Base-by-base conservation (phyloP, 345 rosid genomes). In the Pseudoturritis turrita region DNA sequence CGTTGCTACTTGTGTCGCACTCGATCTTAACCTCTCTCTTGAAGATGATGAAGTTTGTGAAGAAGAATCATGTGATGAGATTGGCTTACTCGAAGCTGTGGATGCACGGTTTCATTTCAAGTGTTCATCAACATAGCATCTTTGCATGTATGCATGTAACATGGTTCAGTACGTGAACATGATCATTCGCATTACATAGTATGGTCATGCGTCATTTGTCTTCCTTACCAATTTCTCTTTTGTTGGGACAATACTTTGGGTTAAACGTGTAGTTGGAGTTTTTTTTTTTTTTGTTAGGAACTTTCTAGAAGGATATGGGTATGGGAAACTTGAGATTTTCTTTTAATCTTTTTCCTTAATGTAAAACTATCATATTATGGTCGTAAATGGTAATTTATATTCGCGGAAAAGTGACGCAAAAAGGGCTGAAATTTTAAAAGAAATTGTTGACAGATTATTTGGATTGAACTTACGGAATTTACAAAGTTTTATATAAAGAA, bases 21-120 rank as follows among this genome's bases (percentile, higher is more conserved):
- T 91, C 60, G 97, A 91, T 83, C 83, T 91, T 65, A 91, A 91
- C 72, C 88, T 91, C 11, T 84, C 87, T 60, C 59, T 88, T 68
- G 85, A n/a, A n/a, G n/a, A 79, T 3, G 87, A 84, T 68, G 83
- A 82, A 19, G 72, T 54, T 64, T 45, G 58, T 1, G 82, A 71
- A 22, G 85, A 79, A 61, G 74, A 81, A 37, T 80, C 84, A 1
- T 79, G 81, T 58, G 89, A 81, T 55, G 88, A 87, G 18, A 81
- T 87, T 82, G 90, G 92, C 26, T 78, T 91, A 46, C 83, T 88
- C 53, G 92, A 91, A 77, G 84, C 81, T 43, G 92, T 88, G 9
- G 97, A 91, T 74, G 78, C 84, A 43, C 59, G 78, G 67, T 77
- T 88, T 70, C 29, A 84, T 50, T 88, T 91, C 78, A 85, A 81